phyloP scores from a whole-genome alignment of 2,329 filamentous ascomycete genomes.

The Thermomyces lanuginosus region DNA sequence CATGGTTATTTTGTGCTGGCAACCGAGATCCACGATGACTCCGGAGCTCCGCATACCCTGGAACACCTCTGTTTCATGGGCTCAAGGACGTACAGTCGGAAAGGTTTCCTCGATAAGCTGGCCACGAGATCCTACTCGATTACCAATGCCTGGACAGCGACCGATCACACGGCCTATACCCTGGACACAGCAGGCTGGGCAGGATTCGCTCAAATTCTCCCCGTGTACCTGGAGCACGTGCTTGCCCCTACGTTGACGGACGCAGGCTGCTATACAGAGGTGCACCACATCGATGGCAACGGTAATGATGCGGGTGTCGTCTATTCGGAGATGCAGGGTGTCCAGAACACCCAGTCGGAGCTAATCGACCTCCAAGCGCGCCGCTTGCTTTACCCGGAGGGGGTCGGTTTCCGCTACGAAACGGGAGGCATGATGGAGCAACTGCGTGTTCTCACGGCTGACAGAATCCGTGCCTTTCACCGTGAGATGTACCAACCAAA shows the following conservation, averaged over 20 bases:
- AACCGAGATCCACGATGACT: slow-evolving; percentile 95
- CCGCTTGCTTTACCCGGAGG: slow-evolving; percentile 69
- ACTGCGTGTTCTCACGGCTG: slow-evolving; percentile 66
- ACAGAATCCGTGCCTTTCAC: slow-evolving; percentile 88
- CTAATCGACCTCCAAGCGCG: slow-evolving; percentile 76
- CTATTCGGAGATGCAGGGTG: slow-evolving; percentile 96
- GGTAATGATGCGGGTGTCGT: slow-evolving; percentile 94
- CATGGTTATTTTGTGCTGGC: slow-evolving; percentile 89
- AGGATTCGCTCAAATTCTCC: slow-evolving; percentile 84
- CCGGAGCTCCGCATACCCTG: slow-evolving; percentile 75
- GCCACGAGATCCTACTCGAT: slow-evolving; percentile 82
- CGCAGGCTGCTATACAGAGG: slow-evolving; percentile 83
- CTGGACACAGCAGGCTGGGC: slow-evolving; percentile 94
- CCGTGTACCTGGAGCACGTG: slow-evolving; percentile 88
- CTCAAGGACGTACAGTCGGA: slow-evolving; percentile 84
- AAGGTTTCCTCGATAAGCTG: slow-evolving; percentile 85
- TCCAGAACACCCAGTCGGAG: slow-evolving; percentile 69
- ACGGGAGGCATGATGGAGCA: slow-evolving; percentile 96
- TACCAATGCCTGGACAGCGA: slow-evolving; percentile 95
- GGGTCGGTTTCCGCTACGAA: slow-evolving; percentile 87
- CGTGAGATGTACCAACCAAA: slow-evolving; percentile 95
- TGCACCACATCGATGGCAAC: slow-evolving; percentile 84
- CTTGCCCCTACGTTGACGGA: slow-evolving; percentile 84
- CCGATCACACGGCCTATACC: slow-evolving; percentile 91
- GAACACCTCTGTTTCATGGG: slow-evolving; percentile 78